Percentiles rank a stretch among this genome's conserved stretches.
Evolutionary conservation across 202 grass and related monocot species (phyloP).

Genomic region (Setaria italica): DNA sequence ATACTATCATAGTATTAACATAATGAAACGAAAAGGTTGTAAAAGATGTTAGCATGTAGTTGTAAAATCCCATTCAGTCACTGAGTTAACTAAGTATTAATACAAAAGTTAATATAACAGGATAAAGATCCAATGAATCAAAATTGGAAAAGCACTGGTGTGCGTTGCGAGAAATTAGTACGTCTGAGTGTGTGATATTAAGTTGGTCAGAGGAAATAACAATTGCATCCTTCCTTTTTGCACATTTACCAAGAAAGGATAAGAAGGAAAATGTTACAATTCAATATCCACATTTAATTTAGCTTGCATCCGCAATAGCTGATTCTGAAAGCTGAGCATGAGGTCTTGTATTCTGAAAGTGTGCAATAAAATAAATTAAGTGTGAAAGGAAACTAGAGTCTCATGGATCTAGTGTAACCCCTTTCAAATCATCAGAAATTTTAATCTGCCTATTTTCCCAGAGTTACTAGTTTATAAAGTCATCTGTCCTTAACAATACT

Average conservation of each 20-base stretch:
- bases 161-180: background rate
- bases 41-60: conserved; percentile 6
- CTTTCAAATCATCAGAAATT: background rate
- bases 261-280: background rate
- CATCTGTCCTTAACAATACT: background rate
- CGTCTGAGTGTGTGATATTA: background rate
- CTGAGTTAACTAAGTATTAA: background rate
- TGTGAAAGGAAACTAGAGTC: background rate
- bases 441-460: background rate
- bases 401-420: background rate
- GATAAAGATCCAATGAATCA: background rate
- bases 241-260: background rate
- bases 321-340: too few relatives aligned
- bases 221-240: background rate
- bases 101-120: background rate
- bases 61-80: background rate
- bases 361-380: too few relatives aligned
- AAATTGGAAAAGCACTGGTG: background rate
- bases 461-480: background rate
- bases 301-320: background rate
- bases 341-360: too few relatives aligned
- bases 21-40: background rate
- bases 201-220: background rate
- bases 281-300: background rate
- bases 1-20: conserved; percentile 1